A percentile compares a stretch with the other conserved stretches of the same genome.
These are phyloP conservation scores for Astrephomene gubernaculifera DNA, from an alignment of 139 green algal species.

Conservation along the genomic window DNA sequence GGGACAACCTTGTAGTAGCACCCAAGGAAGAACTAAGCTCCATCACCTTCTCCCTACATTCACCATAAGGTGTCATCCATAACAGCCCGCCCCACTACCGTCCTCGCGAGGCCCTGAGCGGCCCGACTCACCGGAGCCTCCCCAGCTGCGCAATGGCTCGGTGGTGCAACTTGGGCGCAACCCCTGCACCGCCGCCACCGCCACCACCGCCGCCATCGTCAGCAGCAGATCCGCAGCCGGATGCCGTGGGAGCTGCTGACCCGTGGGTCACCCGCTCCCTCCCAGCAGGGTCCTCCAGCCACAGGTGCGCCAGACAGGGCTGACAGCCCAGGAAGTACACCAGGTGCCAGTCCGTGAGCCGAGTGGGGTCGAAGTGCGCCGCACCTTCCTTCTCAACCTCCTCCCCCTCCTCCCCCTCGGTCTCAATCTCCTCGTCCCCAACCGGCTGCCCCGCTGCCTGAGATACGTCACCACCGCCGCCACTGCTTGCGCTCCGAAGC, in stretches of 20 bases:
- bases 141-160: conserved; percentile 2
- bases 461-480: too few species aligned
- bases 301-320: not conserved
- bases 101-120: too few species aligned
- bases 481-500: not conserved
- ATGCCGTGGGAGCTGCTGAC: too few species aligned
- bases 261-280: too few species aligned
- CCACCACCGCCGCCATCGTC: too few species aligned
- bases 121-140: not conserved
- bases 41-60: not conserved
- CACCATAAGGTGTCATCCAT: not conserved
- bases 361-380: not conserved
- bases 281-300: not conserved
- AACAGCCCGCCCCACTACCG: too few species aligned
- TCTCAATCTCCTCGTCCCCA: too few species aligned
- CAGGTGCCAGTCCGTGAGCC: conserved; percentile 37
- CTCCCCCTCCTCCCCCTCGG: not conserved
- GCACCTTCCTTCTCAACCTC: not conserved
- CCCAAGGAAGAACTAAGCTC: not conserved
- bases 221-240: too few species aligned
- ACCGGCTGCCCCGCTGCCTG: too few species aligned
- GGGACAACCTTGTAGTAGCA: not conserved
- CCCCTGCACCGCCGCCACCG: not conserved
- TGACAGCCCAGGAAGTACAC: not conserved
- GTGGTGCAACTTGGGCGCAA: conserved; percentile 25